These are phyloP conservation scores for Hypoxylon sp. DNA, from an alignment of 2,329 filamentous ascomycete genomes.

Conservation along the genomic window DNA sequence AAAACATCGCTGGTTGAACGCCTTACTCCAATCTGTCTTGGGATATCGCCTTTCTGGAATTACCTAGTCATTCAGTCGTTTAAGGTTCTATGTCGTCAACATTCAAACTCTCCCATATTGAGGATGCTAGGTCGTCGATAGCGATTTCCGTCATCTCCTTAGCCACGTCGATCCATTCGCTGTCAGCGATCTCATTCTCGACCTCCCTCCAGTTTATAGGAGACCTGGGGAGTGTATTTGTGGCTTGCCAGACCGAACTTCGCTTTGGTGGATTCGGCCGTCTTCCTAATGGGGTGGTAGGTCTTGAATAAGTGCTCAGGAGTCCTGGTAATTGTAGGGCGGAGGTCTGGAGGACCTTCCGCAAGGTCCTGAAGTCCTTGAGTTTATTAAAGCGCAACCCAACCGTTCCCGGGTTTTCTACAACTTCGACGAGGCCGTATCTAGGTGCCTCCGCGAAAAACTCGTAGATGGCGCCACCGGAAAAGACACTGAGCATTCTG, in stretches of 20 bases:
- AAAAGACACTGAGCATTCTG: conserved; percentile 68
- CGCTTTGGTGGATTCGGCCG: conserved; percentile 30
- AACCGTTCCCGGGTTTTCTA: neutral
- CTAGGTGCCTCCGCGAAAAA: conserved; percentile 67
- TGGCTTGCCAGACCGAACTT: conserved; percentile 7
- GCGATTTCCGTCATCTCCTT: conserved; percentile 26
- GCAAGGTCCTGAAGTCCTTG: conserved; percentile 38
- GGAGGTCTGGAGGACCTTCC: conserved; percentile 8
- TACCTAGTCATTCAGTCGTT: neutral
- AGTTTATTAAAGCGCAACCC: conserved; percentile 13
- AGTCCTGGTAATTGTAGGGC: conserved; percentile 5
- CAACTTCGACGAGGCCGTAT: conserved; percentile 61
- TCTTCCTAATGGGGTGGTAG: neutral
- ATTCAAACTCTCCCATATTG: conserved; percentile 35
- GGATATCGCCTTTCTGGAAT: neutral
- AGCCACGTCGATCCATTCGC: conserved; percentile 47
- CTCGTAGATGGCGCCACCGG: conserved; percentile 74
- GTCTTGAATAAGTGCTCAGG: neutral
- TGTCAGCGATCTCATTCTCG: conserved; percentile 30
- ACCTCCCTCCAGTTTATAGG: conserved; percentile 45
- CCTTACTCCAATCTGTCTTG: conserved; percentile 5
- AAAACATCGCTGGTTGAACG: conserved; percentile 17
- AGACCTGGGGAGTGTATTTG: conserved; percentile 19
- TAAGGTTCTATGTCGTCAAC: conserved; percentile 20
- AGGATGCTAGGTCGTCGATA: conserved; percentile 33